A percentile compares a stretch with the other conserved stretches of the same genome.
Evolutionary conservation across 2,329 filamentous ascomycete species (phyloP).

Genomic region (Xylaria sp.): DNA sequence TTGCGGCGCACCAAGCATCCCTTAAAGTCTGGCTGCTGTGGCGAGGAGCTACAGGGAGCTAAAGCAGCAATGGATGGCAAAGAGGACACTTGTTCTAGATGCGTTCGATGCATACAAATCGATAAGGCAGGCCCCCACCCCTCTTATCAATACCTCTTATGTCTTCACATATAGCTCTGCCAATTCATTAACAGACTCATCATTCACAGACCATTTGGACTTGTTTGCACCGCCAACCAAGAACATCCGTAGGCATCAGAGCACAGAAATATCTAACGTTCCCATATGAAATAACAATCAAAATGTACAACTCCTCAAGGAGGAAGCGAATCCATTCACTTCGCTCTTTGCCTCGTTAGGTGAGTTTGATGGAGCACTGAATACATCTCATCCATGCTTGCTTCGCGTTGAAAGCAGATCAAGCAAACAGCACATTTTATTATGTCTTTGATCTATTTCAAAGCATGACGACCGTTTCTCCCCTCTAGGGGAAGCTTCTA

Average conservation of each 20-base stretch:
- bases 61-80: not conserved
- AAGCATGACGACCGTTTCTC: not conserved
- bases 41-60: not conserved
- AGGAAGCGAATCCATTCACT: constrained; percentile 10
- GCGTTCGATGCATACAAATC: constrained; percentile 2
- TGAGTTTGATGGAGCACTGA: not conserved
- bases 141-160: too few relatives aligned
- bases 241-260: not conserved
- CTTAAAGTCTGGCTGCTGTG: not conserved
- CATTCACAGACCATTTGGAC: not conserved
- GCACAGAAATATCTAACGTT: not conserved
- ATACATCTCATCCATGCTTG: constrained; percentile 13
- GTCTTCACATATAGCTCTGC: too few relatives aligned
- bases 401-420: constrained; percentile 21
- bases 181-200: too few relatives aligned
- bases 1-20: constrained; percentile 12
- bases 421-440: constrained; percentile 4
- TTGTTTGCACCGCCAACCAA: not conserved
- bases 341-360: not conserved
- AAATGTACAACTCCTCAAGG: not conserved
- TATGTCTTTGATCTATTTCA: constrained; percentile 3
- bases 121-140: too few relatives aligned
- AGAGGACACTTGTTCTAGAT: constrained; percentile 40
- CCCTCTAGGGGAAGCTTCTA: not conserved
- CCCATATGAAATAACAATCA: not conserved